These are phyloP conservation scores for Pseudozyma hubeiensis DNA, from an alignment of 1,284 basidiomycete species.

Conservation along the genomic window DNA sequence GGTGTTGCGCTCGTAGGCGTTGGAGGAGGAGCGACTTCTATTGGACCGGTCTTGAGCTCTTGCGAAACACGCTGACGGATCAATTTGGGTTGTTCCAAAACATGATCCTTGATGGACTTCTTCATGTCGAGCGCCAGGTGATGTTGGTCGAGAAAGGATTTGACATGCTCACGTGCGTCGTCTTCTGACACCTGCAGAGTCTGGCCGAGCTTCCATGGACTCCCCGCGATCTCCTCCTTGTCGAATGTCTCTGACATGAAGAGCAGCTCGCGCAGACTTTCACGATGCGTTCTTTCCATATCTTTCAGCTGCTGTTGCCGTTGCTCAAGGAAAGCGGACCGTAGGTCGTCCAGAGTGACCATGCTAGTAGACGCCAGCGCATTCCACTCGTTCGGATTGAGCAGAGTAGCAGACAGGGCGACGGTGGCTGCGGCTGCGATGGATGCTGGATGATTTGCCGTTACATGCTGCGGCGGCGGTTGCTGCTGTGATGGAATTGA, in stretches of 20 bases:
- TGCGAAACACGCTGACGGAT: constrained; percentile 29
- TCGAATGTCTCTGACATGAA: constrained; percentile 48
- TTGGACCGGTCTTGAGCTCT: constrained; percentile 32
- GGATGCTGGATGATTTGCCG: constrained; percentile 46
- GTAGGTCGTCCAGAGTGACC: constrained; percentile 46
- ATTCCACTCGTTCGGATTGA: constrained; percentile 52
- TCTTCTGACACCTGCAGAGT: constrained; percentile 33
- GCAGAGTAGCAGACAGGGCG: constrained; percentile 40
- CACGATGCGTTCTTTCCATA: constrained; percentile 26
- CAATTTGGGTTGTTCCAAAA: constrained; percentile 30
- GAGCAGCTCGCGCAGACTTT: constrained; percentile 39
- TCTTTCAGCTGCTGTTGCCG: constrained; percentile 40
- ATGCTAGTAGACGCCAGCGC: constrained; percentile 50
- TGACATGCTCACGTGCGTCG: constrained; percentile 30
- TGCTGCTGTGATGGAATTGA: constrained; percentile 9
- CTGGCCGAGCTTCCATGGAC: constrained; percentile 45
- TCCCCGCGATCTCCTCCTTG: constrained; percentile 33
- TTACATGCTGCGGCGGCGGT: constrained; percentile 36
- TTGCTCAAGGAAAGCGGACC: constrained; percentile 42
- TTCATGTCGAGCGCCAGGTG: constrained; percentile 25
- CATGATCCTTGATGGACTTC: constrained; percentile 32
- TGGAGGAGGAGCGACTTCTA: constrained; percentile 43
- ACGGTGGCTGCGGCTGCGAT: constrained; percentile 48
- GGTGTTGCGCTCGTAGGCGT: constrained; percentile 39
- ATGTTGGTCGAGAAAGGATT: constrained; percentile 25